These are phyloP conservation scores for Cordia subcordata DNA, from an alignment of 257 asterid genomes.

Conservation along the genomic window DNA sequence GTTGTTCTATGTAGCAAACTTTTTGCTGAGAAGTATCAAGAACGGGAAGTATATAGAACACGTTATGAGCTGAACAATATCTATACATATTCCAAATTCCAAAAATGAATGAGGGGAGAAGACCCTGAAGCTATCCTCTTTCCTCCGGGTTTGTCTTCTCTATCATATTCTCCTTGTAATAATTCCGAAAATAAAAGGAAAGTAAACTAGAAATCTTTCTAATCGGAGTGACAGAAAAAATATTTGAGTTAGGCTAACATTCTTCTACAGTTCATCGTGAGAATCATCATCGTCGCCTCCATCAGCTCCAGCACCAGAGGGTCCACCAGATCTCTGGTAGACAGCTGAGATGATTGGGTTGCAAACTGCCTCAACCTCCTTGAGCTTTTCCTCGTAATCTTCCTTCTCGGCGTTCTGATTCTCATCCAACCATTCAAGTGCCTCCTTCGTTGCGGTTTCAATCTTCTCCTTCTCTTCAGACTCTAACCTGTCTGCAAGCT, in stretches of 20 bases:
- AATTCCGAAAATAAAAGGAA: not conserved
- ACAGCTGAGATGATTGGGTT: conserved; percentile 69
- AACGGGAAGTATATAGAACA: no score
- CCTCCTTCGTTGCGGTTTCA: conserved; percentile 67
- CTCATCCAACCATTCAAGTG: conserved; percentile 80
- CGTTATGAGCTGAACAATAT: conserved; percentile 1
- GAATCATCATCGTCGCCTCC: conserved; percentile 48
- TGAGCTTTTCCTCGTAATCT: conserved; percentile 67
- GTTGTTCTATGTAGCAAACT: not conserved
- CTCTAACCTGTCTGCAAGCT: conserved; percentile 70
- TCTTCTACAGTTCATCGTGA: conserved; percentile 59
- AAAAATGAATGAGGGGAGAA: conserved; percentile 3
- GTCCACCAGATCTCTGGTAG: conserved; percentile 75
- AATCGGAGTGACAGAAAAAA: not conserved
- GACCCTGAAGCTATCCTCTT: not conserved
- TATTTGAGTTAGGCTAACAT: not conserved
- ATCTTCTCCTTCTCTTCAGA: conserved; percentile 68
- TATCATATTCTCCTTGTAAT: not conserved
- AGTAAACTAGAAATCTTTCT: not conserved
- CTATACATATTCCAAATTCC: conserved; percentile 1
- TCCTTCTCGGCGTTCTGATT: conserved; percentile 78
- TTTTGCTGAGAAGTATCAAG: not conserved
- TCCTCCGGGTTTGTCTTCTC: not conserved
- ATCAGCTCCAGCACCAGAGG: conserved; percentile 29
- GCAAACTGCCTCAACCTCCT: conserved; percentile 78